Evolutionary conservation across 2,329 filamentous ascomycete genomes (phyloP).

Genomic region (Epichloe uncinata): DNA sequence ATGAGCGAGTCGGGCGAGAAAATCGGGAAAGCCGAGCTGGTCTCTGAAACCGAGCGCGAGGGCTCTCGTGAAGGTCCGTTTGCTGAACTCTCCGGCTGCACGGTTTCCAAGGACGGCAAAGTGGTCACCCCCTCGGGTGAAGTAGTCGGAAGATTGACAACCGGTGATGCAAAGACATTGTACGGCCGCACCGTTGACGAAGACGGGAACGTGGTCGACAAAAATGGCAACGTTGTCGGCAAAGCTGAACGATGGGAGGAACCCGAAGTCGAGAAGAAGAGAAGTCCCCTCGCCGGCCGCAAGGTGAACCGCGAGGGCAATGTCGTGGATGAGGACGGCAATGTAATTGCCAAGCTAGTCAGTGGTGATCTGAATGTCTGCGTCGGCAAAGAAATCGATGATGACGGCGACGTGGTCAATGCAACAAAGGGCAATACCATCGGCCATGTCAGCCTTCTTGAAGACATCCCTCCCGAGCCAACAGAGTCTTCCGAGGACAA

Average conservation of each 20-base stretch:
- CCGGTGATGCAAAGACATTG: slow-evolving; percentile 59
- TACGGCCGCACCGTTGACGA: slow-evolving; percentile 65
- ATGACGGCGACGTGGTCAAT: slow-evolving; percentile 59
- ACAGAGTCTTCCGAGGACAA: slow-evolving; percentile 33
- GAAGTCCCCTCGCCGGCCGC: slow-evolving; percentile 33
- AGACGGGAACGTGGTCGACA: slow-evolving; percentile 71
- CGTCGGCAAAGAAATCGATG: slow-evolving; percentile 55
- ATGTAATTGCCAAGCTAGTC: slow-evolving; percentile 52
- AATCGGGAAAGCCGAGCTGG: slow-evolving; percentile 53
- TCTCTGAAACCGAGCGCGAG: slow-evolving; percentile 52
- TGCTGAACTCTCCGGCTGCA: slow-evolving; percentile 49
- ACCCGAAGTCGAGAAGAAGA: slow-evolving; percentile 35
- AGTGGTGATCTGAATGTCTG: slow-evolving; percentile 53
- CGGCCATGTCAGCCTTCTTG: slow-evolving; percentile 54
- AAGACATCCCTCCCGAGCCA: slow-evolving; percentile 40
- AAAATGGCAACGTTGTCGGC: slow-evolving; percentile 49
- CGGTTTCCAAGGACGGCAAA: slow-evolving; percentile 55
- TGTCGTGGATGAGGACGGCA: slow-evolving; percentile 43
- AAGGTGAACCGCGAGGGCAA: slow-evolving; percentile 46
- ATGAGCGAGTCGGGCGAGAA: slow-evolving; percentile 61
- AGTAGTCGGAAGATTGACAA: slow-evolving; percentile 56
- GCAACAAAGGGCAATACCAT: slow-evolving; percentile 51
- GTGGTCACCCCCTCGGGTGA: no score
- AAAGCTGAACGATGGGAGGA: slow-evolving; percentile 48
- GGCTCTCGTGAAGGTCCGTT: slow-evolving; percentile 55